Evolutionary conservation across 2,329 filamentous ascomycete genomes (phyloP).

Genomic region (Aspergillus luchuensis): DNA sequence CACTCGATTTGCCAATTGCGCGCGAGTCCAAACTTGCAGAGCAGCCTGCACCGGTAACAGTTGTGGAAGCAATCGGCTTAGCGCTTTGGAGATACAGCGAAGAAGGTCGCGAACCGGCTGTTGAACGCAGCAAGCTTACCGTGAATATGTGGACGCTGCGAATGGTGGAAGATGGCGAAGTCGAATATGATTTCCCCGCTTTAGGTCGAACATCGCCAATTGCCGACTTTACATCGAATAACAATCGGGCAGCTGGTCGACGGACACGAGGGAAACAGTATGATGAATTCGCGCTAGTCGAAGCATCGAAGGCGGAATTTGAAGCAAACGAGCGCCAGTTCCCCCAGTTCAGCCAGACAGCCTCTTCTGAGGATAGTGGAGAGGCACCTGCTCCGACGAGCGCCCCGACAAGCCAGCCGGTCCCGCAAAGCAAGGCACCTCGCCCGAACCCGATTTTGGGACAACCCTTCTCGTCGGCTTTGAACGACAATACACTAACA

Average conservation of each 20-base stretch:
- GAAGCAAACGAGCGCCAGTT: conserved; percentile 61
- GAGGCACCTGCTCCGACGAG: conserved; percentile 28
- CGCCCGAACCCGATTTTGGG: conserved; percentile 47
- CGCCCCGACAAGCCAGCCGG: conserved; percentile 23
- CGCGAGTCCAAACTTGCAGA: conserved; percentile 57
- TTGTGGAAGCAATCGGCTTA: conserved; percentile 65
- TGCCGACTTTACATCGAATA: conserved; percentile 67
- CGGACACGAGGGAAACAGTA: conserved; percentile 64
- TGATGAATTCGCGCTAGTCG: conserved; percentile 67
- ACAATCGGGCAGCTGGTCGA: conserved; percentile 59
- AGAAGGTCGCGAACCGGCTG: conserved; percentile 56
- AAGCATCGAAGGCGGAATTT: conserved; percentile 58
- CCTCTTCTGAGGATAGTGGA: conserved; percentile 34
- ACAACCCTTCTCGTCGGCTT: conserved; percentile 49
- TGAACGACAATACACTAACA: conserved; percentile 48
- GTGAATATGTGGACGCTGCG: conserved; percentile 66
- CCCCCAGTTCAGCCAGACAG: conserved; percentile 50
- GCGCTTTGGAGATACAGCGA: conserved; percentile 64
- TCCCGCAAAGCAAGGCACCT: conserved; percentile 27
- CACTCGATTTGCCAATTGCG: conserved; percentile 60
- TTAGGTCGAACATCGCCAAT: conserved; percentile 59
- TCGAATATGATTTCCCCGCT: conserved; percentile 67
- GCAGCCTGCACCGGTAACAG: conserved; percentile 53
- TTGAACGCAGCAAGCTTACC: conserved; percentile 56
- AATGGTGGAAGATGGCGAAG: conserved; percentile 69